phyloP scores from a whole-genome alignment of 352 stramenopile species.

The Phytophthora colocasiae region DNA sequence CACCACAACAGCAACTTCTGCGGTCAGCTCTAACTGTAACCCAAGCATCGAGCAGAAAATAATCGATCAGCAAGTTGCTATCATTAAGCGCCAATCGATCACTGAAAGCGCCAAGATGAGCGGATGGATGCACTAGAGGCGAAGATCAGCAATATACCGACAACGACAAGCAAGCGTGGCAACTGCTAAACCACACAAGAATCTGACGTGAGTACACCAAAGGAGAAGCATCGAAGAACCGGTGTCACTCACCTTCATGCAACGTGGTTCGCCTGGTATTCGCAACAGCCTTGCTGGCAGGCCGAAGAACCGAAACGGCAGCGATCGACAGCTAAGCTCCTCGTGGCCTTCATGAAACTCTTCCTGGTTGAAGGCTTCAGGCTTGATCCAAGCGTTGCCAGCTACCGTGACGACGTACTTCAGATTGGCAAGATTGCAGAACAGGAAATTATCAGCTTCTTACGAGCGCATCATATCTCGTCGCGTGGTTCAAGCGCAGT shows the following conservation, averaged over 20 bases:
- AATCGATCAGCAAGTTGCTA: slow-evolving; percentile 5
- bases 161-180: not conserved
- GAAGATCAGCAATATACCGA: not conserved
- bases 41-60: not conserved
- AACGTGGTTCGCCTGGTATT: slow-evolving; percentile 19
- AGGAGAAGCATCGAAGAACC: not conserved
- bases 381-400: not conserved
- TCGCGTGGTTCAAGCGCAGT: too few species aligned
- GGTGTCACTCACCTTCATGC: slow-evolving; percentile 5
- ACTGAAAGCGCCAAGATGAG: slow-evolving; percentile 10
- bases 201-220: not conserved
- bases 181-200: not conserved
- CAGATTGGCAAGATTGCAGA: too few species aligned
- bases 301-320: not conserved
- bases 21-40: not conserved
- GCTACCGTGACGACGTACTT: too few species aligned
- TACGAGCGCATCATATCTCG: too few species aligned
- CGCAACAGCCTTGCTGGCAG: not conserved
- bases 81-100: slow-evolving; percentile 3
- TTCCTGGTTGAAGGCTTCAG: not conserved
- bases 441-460: too few species aligned
- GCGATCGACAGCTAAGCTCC: not conserved
- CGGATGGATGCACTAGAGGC: slow-evolving; percentile 6
- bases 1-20: not conserved
- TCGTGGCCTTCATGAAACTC: not conserved